Evolutionary conservation across 805 yeast genomes (phyloP).

Genomic region (Saccharomycopsis olivae): DNA sequence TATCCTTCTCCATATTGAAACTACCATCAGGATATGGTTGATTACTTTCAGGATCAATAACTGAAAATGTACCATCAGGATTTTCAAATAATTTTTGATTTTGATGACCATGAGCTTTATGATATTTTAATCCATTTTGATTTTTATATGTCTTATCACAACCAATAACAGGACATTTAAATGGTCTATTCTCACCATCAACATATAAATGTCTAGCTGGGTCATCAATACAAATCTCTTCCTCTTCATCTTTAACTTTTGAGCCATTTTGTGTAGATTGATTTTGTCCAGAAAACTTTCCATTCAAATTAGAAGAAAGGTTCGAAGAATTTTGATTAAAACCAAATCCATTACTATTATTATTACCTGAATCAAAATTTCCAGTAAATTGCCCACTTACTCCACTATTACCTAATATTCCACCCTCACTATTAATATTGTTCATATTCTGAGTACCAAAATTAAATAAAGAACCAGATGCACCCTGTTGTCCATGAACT

Average conservation of each 20-base stretch:
- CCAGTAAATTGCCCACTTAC: background rate
- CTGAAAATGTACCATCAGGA: conserved; percentile 86
- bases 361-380: background rate
- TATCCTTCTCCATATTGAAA: conserved; percentile 91
- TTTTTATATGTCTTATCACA: conserved; percentile 96
- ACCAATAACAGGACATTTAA: conserved; percentile 95
- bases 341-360: background rate
- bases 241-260: conserved; percentile 26
- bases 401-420: background rate
- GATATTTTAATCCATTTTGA: conserved; percentile 95
- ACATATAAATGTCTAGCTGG: conserved; percentile 93
- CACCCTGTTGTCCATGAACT: too few relatives aligned
- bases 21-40: conserved; percentile 81
- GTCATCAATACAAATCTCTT: conserved; percentile 80
- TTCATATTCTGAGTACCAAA: background rate
- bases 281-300: background rate
- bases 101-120: conserved; percentile 92
- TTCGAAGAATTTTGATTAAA: background rate
- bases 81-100: conserved; percentile 85
- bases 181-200: conserved; percentile 91
- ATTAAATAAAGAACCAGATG: background rate
- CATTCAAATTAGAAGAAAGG: background rate
- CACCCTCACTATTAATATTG: background rate
- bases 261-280: background rate
- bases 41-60: conserved; percentile 83